Evolutionary conservation across 2,329 filamentous ascomycete genomes (phyloP).

Genomic region (Claviceps lovelessii): DNA sequence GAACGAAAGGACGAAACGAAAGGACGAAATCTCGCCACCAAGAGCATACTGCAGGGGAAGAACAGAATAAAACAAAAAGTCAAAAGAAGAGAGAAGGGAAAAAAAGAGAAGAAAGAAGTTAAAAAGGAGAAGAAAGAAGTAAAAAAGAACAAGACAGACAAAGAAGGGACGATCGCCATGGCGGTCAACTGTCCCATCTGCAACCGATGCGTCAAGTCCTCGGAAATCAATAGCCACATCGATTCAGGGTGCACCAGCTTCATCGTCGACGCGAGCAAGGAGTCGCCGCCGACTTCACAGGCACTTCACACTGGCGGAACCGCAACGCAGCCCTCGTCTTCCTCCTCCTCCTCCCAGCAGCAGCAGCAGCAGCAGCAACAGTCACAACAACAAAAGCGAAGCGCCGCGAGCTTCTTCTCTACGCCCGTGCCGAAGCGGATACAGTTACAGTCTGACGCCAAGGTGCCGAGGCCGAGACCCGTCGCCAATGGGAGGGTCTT

Average conservation of each 20-base stretch:
- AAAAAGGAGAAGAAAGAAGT: not conserved
- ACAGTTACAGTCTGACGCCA: slow-evolving; percentile 12
- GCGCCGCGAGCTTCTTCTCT: slow-evolving; percentile 46
- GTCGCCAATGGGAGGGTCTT: slow-evolving; percentile 19
- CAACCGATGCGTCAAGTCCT: slow-evolving; percentile 53
- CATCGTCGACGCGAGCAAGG: slow-evolving; percentile 36
- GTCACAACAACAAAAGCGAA: slow-evolving; percentile 32
- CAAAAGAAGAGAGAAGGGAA: not conserved
- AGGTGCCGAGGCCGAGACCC: slow-evolving; percentile 20
- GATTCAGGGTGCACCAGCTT: slow-evolving; percentile 66
- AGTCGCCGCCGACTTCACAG: slow-evolving; percentile 17
- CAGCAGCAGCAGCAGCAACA: slow-evolving; percentile 17
- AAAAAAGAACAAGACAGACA: not conserved
- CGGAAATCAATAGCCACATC: slow-evolving; percentile 78
- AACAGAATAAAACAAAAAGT: no score
- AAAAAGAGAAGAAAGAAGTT: no score
- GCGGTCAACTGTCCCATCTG: slow-evolving; percentile 71
- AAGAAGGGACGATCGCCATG: slow-evolving; percentile 11
- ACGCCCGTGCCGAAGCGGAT: slow-evolving; percentile 44
- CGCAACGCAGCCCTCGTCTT: not conserved
- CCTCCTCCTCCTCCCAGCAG: slow-evolving; percentile 14
- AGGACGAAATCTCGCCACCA: no score
- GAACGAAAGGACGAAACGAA: no score
- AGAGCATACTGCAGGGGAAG: no score
- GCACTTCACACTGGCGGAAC: slow-evolving; percentile 3